phyloP scores from a whole-genome alignment of 495 filamentous ascomycete genomes.

The Xylaria cubensis region DNA sequence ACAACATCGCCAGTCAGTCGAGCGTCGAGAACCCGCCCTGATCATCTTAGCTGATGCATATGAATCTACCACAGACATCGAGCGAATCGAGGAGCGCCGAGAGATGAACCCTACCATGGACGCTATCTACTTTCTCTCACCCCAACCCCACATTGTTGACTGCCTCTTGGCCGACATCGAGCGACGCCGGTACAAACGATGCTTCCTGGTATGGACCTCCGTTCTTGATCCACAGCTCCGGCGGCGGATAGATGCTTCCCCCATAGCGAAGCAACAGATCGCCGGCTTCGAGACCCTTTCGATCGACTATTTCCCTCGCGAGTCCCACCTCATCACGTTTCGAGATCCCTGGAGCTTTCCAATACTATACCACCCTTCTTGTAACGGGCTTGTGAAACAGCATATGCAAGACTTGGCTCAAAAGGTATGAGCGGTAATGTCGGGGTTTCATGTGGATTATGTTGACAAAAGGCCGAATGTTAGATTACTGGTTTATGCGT shows the following conservation, averaged over 20 bases:
- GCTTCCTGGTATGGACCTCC: conserved; percentile 83
- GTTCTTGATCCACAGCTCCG: conserved; percentile 51
- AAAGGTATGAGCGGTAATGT: conserved; percentile 65
- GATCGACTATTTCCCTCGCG: conserved; percentile 86
- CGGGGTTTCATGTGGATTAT: background rate
- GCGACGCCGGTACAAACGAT: conserved; percentile 73
- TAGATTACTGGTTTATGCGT: conserved; percentile 86
- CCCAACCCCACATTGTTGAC: conserved; percentile 84
- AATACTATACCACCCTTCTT: conserved; percentile 86
- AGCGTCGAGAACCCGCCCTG: conserved; percentile 10
- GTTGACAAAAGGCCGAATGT: conserved; percentile 13
- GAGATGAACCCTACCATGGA: conserved; percentile 85
- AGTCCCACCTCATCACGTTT: conserved; percentile 90
- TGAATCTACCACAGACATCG: conserved; percentile 69
- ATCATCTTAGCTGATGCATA: conserved; percentile 35
- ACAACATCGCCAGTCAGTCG: conserved; percentile 88
- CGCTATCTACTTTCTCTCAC: conserved; percentile 89
- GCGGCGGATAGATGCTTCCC: conserved; percentile 49
- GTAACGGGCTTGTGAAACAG: conserved; percentile 78
- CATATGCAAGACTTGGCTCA: conserved; percentile 85
- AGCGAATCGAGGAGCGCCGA: conserved; percentile 85
- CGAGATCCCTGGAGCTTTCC: conserved; percentile 95
- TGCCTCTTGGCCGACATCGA: conserved; percentile 93
- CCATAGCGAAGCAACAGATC: conserved; percentile 72
- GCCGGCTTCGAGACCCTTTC: conserved; percentile 74